A percentile compares a stretch with the other conserved stretches of the same genome.
These are phyloP conservation scores for Penicillium aurantiogriseum DNA, from an alignment of 2,329 filamentous ascomycete species.

Conservation along the genomic window DNA sequence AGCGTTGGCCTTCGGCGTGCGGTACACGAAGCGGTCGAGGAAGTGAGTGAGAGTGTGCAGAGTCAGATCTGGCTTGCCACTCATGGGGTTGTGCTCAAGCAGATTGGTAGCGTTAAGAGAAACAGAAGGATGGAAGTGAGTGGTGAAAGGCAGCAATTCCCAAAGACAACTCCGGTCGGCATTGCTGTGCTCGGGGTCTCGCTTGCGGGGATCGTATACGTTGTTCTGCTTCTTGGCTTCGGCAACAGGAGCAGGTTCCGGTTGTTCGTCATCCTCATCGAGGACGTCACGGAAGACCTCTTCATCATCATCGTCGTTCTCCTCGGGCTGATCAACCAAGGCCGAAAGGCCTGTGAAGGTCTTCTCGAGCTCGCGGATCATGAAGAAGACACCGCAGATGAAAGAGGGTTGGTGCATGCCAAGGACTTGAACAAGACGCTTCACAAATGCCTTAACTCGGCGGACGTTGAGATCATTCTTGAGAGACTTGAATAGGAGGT, in stretches of 20 bases:
- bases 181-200: conserved; percentile 87
- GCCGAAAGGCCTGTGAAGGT: conserved; percentile 78
- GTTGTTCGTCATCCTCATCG: conserved; percentile 52
- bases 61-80: conserved; percentile 84
- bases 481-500: conserved; percentile 81
- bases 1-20: conserved; percentile 72
- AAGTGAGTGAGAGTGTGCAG: conserved; percentile 92
- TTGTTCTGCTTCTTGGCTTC: conserved; percentile 35
- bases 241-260: conserved; percentile 17
- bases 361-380: conserved; percentile 75
- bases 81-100: conserved; percentile 66
- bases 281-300: conserved; percentile 67
- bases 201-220: conserved; percentile 81
- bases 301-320: conserved; percentile 67
- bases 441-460: conserved; percentile 92
- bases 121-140: conserved; percentile 92
- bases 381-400: conserved; percentile 86
- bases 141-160: conserved; percentile 76
- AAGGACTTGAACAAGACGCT: conserved; percentile 83
- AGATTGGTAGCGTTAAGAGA: conserved; percentile 75
- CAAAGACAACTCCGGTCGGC: conserved; percentile 92
- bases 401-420: conserved; percentile 90
- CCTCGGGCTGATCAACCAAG: conserved; percentile 77
- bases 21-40: conserved; percentile 97
- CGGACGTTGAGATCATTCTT: conserved; percentile 89